Evolutionary conservation across 179 eudicot species (phyloP), one percentile per base, ranked within the genome.

Genomic region (Corrigiola litoralis): DNA sequence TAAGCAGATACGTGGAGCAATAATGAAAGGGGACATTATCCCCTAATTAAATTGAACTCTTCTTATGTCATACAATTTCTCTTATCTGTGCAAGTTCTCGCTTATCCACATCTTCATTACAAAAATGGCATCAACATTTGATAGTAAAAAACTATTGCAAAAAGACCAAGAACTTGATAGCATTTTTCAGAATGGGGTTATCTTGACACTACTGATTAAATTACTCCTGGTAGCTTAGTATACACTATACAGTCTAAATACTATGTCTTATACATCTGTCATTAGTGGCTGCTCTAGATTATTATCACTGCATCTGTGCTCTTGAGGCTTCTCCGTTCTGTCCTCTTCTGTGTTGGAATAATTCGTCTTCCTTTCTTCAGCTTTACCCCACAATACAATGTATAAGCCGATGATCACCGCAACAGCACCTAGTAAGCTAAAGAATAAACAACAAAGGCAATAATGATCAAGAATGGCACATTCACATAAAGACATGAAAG

Each of bases 331-430:
- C 49, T 27, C 7, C 36, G 41, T 41, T 50, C 44, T 9, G 29
- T 32, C 2, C 7, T 59, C 50, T 66, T 14, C 58, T 25, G 46
- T 27, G 12, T 28, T 32, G 28, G 33, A 16, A 11, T 44, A 38
- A 13, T 23, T 73, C n/a, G 24, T 44, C 33, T 61, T 44, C 37
- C 44, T 28, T 44, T 81, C 84, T 71, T 72, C 45, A 18, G 85
- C 73, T 71, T 84, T 81, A 6, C 84, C 89, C 86, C 89, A 84
- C 20, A 84, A 65, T 32, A 84, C 89, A 13, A 63, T 58, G 69
- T 84, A 81, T 24, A 84, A 55, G 56, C 86, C 89, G 21, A 51
- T 27, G 27, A 81, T 63, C 33, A 81, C 82, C 23, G 61, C 75
- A 58, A 75, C 8, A 10, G 75, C 75, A n/a, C 89, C 89, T 61